Evolutionary conservation across 108 stramenopile species (phyloP), one percentile per base, ranked within the genome.

Genomic region (Discostella stelligeroides): DNA sequence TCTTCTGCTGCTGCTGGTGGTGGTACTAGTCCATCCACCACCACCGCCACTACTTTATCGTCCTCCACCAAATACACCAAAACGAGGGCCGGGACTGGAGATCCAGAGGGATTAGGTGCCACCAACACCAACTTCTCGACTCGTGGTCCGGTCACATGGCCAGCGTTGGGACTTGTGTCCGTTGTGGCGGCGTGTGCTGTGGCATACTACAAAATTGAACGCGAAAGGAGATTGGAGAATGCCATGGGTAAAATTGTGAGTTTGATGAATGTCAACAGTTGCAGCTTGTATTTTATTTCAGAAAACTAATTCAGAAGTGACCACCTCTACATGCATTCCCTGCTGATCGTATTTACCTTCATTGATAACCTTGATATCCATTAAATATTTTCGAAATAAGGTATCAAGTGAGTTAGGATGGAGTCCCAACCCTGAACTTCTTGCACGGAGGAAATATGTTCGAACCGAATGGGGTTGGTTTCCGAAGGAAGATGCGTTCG

Each of bases 211-310:
- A 86, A 85, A 53, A 88, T 95, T 61, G 89, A 95, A 63, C 76
- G 93, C 43, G 93, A 95, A 74, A 75, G 90, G 63, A 81, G 93
- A 55, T 83, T 95, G 63, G 93, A 95, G 75, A 81, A 86, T 54
- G 93, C 93, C 66, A 90, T 95, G 90, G 91, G 93, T 4, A 86
- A 91, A 71, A 86, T 95, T 56, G 93, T 95, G 50, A 80, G 74
- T 63, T 47, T 7, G 24, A 59, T 23, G 24, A 55, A 8, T 39
- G 11, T 20, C 7, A 47, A 13, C 17, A 47, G 24, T 27, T 51
- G 14, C 43, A 21, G 50, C n/a, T 0, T 28, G 27, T 25, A n/a
- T 14, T 46, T 20, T n/a, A n/a, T n/a, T n/a, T n/a, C n/a, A n/a
- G n/a, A n/a, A n/a, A n/a, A n/a, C n/a, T n/a, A n/a, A 34, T 62